A percentile compares a stretch with the other conserved stretches of the same genome.
phyloP scores from a whole-genome alignment of 2,329 filamentous ascomycete species.

The Claviceps quebecensis region DNA sequence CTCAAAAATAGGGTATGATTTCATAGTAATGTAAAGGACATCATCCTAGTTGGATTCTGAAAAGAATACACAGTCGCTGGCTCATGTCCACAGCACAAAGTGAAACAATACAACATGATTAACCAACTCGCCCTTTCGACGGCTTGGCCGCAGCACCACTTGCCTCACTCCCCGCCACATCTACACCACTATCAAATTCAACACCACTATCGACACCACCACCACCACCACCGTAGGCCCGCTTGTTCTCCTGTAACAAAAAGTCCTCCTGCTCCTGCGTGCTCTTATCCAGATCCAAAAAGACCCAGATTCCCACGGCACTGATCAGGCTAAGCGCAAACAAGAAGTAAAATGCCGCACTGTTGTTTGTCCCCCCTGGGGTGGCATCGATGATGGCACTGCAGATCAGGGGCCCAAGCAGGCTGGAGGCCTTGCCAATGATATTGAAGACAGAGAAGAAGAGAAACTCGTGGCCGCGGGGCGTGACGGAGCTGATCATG shows the following conservation, averaged over 20 bases:
- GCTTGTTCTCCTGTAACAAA: conserved; percentile 23
- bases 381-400: conserved; percentile 54
- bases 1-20: too few relatives aligned
- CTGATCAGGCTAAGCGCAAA: conserved; percentile 44
- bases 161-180: neutral
- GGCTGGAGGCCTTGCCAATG: conserved; percentile 53
- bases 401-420: conserved; percentile 55
- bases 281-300: conserved; percentile 48
- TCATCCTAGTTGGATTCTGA: too few relatives aligned
- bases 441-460: conserved; percentile 59
- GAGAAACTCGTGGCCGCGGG: conserved; percentile 52
- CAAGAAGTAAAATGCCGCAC: conserved; percentile 52
- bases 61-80: neutral
- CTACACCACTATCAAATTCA: too few relatives aligned
- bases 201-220: too few relatives aligned
- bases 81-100: neutral
- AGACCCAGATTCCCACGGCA: conserved; percentile 36
- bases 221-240: neutral
- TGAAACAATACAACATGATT: neutral
- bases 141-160: neutral
- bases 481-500: conserved; percentile 57
- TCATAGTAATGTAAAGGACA: neutral
- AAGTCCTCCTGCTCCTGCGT: conserved; percentile 43
- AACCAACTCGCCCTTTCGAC: neutral
- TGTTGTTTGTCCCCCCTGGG: conserved; percentile 38